Conservation (phyloP, 192 early-diverging fungal genomes). For the Endogone sp. region DNA sequence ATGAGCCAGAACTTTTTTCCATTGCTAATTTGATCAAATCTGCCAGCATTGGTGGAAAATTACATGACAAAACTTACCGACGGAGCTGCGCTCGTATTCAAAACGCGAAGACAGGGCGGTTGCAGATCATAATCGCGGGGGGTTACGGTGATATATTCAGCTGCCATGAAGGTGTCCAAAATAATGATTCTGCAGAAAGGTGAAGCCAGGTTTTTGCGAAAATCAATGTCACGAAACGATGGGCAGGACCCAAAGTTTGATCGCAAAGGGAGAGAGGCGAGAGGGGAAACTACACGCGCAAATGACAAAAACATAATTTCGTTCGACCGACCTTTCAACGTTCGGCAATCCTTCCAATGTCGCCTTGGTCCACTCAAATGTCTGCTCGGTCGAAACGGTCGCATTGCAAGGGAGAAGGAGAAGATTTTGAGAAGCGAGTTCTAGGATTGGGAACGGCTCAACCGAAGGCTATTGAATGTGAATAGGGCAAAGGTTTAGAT, state of each 20-base stretch:
- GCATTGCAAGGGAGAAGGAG: background rate
- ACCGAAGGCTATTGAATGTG: background rate
- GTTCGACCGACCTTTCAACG: constrained; percentile 2
- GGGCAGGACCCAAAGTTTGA: too few species aligned
- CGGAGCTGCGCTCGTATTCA: constrained; percentile 15
- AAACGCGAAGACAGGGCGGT: constrained; percentile 22
- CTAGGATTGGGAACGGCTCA: background rate
- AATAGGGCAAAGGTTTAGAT: background rate
- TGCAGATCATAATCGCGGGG: constrained; percentile 5
- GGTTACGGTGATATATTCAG: constrained; percentile 16
- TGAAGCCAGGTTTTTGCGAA: background rate
- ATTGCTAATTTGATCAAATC: background rate
- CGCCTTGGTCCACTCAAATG: background rate
- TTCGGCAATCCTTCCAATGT: background rate
- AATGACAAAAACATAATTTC: too few species aligned
- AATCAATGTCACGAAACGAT: too few species aligned
- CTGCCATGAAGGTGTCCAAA: constrained; percentile 18
- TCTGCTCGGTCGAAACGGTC: background rate
- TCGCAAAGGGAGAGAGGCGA: too few species aligned
- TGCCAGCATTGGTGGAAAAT: background rate
- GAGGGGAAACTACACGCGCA: too few species aligned
- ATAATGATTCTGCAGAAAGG: constrained; percentile 17
- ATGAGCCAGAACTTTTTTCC: background rate
- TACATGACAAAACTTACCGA: constrained; percentile 1
- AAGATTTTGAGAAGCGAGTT: background rate